Evolutionary conservation across 2,329 filamentous ascomycete species (phyloP).

Genomic region (Arthrobotrys pseudoclavata): DNA sequence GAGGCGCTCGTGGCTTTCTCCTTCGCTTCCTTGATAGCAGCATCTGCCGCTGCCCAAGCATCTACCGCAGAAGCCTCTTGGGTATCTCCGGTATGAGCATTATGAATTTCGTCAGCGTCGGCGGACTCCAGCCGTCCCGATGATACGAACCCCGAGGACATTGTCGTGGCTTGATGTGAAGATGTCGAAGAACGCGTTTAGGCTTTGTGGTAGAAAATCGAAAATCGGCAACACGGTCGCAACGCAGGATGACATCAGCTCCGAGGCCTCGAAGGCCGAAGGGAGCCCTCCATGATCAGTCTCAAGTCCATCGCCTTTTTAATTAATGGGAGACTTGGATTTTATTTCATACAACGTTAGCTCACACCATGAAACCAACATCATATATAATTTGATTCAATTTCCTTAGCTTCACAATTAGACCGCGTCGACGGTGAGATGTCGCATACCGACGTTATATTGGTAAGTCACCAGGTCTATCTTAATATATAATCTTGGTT

Average conservation of each 20-base stretch:
- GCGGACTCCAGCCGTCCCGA: constrained; percentile 60
- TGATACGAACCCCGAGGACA: constrained; percentile 64
- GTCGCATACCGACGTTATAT: constrained; percentile 44
- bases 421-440: too few relatives aligned
- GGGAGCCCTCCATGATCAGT: too few relatives aligned
- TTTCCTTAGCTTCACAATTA: too few relatives aligned
- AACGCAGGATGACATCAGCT: constrained; percentile 50
- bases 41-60: constrained; percentile 62
- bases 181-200: constrained; percentile 32
- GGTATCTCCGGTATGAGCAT: constrained; percentile 5
- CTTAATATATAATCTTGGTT: too few relatives aligned
- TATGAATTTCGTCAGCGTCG: constrained; percentile 13
- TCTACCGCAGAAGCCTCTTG: constrained; percentile 44
- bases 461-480: constrained; percentile 17
- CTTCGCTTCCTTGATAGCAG: constrained; percentile 72
- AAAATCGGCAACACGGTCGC: constrained; percentile 20
- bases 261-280: background rate
- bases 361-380: too few relatives aligned
- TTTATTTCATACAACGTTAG: too few relatives aligned
- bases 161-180: constrained; percentile 34
- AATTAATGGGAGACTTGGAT: too few relatives aligned
- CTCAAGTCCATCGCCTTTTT: too few relatives aligned
- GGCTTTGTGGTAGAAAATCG: background rate
- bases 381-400: too few relatives aligned
- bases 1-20: constrained; percentile 69